Conservation (phyloP, 306 rosid species). For the Adenanthera pavonina region DNA sequence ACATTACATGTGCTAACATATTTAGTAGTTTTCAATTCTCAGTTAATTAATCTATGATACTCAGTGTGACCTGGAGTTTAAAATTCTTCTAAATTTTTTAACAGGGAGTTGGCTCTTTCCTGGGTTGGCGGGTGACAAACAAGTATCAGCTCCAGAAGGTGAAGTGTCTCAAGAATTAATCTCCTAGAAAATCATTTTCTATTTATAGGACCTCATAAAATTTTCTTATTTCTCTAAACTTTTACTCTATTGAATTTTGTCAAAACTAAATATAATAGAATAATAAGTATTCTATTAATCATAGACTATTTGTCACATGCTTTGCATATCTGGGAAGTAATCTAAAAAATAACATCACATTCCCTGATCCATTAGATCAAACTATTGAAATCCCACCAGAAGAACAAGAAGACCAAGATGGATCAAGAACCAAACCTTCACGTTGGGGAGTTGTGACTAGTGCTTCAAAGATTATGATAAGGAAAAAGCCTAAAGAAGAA, state of each 20-base stretch:
- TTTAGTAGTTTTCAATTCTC: background rate
- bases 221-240: background rate
- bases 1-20: too few relatives aligned
- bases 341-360: background rate
- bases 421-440: constrained; percentile 18
- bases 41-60: background rate
- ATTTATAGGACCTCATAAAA: background rate
- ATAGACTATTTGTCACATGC: background rate
- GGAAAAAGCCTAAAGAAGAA: constrained; percentile 4
- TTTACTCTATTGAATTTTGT: background rate
- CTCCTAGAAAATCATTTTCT: background rate
- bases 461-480: background rate
- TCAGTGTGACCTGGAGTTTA: background rate
- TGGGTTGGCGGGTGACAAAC: constrained; percentile 1
- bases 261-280: background rate
- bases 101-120: constrained; percentile 62
- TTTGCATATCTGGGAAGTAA: constrained; percentile 35
- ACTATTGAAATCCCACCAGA: background rate
- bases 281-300: background rate
- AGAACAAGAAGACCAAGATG: constrained; percentile 6
- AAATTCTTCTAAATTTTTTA: constrained; percentile 21
- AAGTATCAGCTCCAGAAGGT: constrained; percentile 48
- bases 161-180: constrained; percentile 7
- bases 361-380: constrained; percentile 21
- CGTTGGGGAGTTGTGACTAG: constrained; percentile 23